Evolutionary conservation across 108 stramenopile genomes (phyloP), one percentile per base, ranked within the genome.

Genomic region (Cyclotella baltica): DNA sequence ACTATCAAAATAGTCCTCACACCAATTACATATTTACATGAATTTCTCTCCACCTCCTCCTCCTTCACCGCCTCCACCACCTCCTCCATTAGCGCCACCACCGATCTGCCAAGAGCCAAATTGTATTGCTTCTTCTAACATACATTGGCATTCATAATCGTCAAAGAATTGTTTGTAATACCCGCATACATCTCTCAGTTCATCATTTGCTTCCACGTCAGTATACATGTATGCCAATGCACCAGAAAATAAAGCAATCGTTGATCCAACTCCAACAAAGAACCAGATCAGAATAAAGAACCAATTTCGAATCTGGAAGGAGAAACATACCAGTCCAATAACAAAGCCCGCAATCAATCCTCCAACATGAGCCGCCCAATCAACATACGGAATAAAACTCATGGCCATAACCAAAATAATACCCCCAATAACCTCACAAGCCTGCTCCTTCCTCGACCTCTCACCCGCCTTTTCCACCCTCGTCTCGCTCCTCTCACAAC

Each of bases 351-450:
- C 89, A 35, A 88, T 58, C 27, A 92, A 57, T 37, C 94, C 92
- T 23, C 91, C 94, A 34, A 95, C 57, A 70, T 95, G 94, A 2
- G 90, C 94, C 4, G 92, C 86, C 94, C 94, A 95, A 70, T 95
- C 94, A 16, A 92, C 89, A 84, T 67, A 62, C 0, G 67, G 81
- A 29, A 77, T 71, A 34, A 68, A 82, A 62, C 75, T 72, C 72
- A 72, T 72, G 15, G 76, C 81, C 76, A 95, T 90, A n/a, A 95
- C 72, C 5, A 84, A 72, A 18, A 90, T 88, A 35, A 83, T 85
- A 34, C 81, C 76, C 15, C 89, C 88, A 28, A 81, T 80, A 3
- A 90, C 92, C 25, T 67, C 83, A 37, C 80, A 84, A 23, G 85
- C 85, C 70, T 92, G 94, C 20, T 90, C 90, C 56, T 88, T 87